A percentile compares a stretch with the other conserved stretches of the same genome.
Evolutionary conservation across 768 basidiomycete genomes (phyloP).

Genomic region (Tricholomella constricta): DNA sequence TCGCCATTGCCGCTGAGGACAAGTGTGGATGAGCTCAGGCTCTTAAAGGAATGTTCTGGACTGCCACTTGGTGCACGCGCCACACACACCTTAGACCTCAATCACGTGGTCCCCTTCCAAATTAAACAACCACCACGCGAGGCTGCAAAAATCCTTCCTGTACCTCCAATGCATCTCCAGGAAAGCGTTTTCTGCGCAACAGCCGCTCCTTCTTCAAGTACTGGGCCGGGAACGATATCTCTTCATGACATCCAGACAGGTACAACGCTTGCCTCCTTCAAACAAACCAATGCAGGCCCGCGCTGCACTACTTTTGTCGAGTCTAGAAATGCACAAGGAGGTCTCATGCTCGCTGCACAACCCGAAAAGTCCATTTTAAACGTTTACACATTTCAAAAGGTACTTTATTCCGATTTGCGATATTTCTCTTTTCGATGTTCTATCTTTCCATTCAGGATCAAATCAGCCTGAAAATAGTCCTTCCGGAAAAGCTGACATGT

Average conservation of each 20-base stretch:
- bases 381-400: conserved; percentile 95
- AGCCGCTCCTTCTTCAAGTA: conserved; percentile 44
- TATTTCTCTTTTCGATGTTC: neutral
- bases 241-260: conserved; percentile 85
- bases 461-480: conserved; percentile 78
- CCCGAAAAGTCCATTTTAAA: conserved; percentile 87
- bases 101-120: conserved; percentile 13
- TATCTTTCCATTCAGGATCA: conserved; percentile 67
- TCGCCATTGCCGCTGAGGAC: conserved; percentile 42
- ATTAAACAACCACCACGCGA: conserved; percentile 8
- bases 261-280: conserved; percentile 79
- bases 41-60: conserved; percentile 31
- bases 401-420: conserved; percentile 28
- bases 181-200: conserved; percentile 70
- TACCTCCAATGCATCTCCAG: conserved; percentile 58
- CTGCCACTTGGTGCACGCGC: conserved; percentile 23
- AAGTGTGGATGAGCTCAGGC: neutral
- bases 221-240: conserved; percentile 64
- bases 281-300: conserved; percentile 69
- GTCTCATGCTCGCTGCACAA: conserved; percentile 82
- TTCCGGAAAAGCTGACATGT: conserved; percentile 88
- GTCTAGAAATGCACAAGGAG: conserved; percentile 74
- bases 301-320: conserved; percentile 72
- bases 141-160: neutral
- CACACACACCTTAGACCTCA: conserved; percentile 18